phyloP scores from a whole-genome alignment of 805 yeast genomes.

The Starmerella vitae region DNA sequence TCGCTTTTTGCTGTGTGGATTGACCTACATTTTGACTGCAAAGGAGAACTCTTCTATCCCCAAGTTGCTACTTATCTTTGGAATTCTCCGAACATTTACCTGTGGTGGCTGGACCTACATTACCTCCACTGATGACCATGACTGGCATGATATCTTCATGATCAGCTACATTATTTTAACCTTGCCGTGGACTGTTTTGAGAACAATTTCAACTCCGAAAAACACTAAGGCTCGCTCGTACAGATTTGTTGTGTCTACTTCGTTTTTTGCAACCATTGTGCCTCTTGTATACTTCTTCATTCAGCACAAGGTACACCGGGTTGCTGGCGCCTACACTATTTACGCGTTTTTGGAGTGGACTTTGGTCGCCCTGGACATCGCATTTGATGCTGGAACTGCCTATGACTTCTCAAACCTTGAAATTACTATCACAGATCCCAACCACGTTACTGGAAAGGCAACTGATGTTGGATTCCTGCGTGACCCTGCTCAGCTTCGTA shows the following conservation, averaged over 20 bases:
- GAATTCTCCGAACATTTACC: conserved; percentile 79
- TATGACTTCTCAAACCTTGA: conserved; percentile 55
- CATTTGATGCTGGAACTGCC: conserved; percentile 69
- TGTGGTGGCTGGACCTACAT: conserved; percentile 99
- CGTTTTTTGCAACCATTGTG: conserved; percentile 57
- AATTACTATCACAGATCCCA: conserved; percentile 29
- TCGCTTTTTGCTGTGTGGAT: conserved; percentile 52
- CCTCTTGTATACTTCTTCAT: conserved; percentile 83
- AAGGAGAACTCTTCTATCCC: conserved; percentile 30
- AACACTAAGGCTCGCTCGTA: conserved; percentile 34
- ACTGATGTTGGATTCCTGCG: conserved; percentile 14
- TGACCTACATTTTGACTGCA: conserved; percentile 33
- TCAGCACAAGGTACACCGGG: conserved; percentile 77
- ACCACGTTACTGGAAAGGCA: conserved; percentile 17
- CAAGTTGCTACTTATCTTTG: conserved; percentile 33
- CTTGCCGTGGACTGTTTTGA: conserved; percentile 73
- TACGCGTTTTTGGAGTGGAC: conserved; percentile 95
- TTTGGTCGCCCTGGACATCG: conserved; percentile 66
- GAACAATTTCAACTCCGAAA: conserved; percentile 41
- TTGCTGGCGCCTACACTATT: conserved; percentile 88
- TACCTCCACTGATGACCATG: conserved; percentile 94
- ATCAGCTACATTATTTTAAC: conserved; percentile 77
- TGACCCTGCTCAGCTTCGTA: conserved; percentile 16
- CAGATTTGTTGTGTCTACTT: conserved; percentile 39
- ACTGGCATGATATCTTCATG: conserved; percentile 93